Percentiles rank a stretch among this genome's conserved stretches.
Conservation (phyloP, 306 rosid species). For the Urtica urens region DNA sequence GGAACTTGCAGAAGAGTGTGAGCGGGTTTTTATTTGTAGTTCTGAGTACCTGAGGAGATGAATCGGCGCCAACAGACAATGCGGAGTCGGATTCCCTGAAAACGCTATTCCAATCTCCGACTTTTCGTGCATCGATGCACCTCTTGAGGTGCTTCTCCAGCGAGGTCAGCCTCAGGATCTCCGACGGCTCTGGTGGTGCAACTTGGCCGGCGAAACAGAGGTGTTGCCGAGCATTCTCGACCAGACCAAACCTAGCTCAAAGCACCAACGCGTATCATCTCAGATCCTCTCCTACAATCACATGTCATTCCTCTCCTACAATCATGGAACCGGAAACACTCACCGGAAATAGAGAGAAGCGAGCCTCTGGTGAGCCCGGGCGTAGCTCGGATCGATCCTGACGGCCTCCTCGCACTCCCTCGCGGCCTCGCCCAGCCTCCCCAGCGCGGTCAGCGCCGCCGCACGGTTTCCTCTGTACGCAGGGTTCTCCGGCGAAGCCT, state of each 20-base stretch:
- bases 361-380: conserved; percentile 76
- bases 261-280: no score
- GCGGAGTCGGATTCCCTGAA: conserved; percentile 62
- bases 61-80: conserved; percentile 58
- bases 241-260: conserved; percentile 74
- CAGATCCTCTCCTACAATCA: no score
- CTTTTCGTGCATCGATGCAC: conserved; percentile 50
- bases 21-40: not conserved
- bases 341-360: conserved; percentile 78
- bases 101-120: conserved; percentile 67
- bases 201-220: conserved; percentile 38
- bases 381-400: conserved; percentile 54
- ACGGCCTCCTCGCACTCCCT: conserved; percentile 83
- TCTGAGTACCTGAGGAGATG: conserved; percentile 58
- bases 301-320: no score
- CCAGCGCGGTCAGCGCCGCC: conserved; percentile 73
- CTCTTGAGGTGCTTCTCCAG: conserved; percentile 62
- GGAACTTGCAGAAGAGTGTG: not conserved
- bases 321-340: conserved; percentile 13
- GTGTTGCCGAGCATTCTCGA: conserved; percentile 50
- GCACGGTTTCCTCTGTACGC: conserved; percentile 75
- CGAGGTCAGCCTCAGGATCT: conserved; percentile 53
- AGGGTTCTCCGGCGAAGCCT: conserved; percentile 50
- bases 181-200: conserved; percentile 52
- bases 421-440: conserved; percentile 65